phyloP scores from a whole-genome alignment of 805 yeast genomes.

The Pichia scutulata region DNA sequence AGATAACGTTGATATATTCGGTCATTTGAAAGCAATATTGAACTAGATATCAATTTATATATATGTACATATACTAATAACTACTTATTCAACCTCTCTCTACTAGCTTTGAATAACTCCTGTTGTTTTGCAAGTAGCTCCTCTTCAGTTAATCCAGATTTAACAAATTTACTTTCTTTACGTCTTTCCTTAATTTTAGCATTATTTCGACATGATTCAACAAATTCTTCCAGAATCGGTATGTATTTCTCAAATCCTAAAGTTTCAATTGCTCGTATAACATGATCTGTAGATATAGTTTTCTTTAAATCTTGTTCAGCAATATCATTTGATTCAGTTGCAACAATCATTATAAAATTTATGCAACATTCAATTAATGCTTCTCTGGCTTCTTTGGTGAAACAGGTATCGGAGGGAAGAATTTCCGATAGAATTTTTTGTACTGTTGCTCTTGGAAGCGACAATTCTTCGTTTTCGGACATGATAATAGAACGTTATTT shows the following conservation, averaged over 20 bases:
- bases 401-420: constrained; percentile 77
- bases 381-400: constrained; percentile 89
- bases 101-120: constrained; percentile 62
- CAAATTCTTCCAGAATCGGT: constrained; percentile 69
- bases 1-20: constrained; percentile 26
- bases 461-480: constrained; percentile 27
- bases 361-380: constrained; percentile 94
- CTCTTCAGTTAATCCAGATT: constrained; percentile 86
- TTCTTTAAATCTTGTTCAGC: constrained; percentile 95
- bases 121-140: constrained; percentile 90
- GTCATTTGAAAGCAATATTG: constrained; percentile 24
- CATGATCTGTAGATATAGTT: constrained; percentile 95
- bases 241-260: constrained; percentile 82
- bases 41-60: constrained; percentile 9
- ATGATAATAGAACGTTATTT: not conserved
- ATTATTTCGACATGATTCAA: constrained; percentile 81
- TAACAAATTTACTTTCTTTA: constrained; percentile 87
- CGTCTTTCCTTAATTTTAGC: constrained; percentile 76
- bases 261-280: constrained; percentile 78
- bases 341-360: constrained; percentile 88
- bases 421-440: constrained; percentile 91
- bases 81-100: constrained; percentile 28
- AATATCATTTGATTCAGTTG: constrained; percentile 90
- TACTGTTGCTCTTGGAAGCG: constrained; percentile 67
- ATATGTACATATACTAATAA: not conserved